Evolutionary conservation across 495 filamentous ascomycete genomes (phyloP).

Genomic region (Hypoxylon intermedium): DNA sequence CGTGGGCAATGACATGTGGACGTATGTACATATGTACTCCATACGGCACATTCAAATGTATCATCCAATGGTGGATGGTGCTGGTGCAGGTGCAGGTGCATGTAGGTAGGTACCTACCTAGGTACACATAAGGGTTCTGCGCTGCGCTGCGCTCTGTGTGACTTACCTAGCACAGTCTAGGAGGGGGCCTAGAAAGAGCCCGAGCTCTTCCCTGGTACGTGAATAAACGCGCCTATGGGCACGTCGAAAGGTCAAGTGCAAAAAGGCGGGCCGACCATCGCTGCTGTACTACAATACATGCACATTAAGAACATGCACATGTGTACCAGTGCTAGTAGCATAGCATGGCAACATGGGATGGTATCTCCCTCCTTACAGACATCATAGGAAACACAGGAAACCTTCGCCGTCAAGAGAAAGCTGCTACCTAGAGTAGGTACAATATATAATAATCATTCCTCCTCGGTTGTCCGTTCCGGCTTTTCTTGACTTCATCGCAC

Average conservation of each 20-base stretch:
- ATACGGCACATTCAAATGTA: too few species aligned
- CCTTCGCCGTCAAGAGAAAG: slow-evolving; percentile 16
- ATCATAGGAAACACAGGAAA: slow-evolving; percentile 7
- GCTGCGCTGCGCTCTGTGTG: slow-evolving; percentile 10
- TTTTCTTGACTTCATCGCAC: background rate
- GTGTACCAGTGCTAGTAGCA: too few species aligned
- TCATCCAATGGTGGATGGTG: too few species aligned
- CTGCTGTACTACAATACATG: slow-evolving; percentile 8
- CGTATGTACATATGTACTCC: too few species aligned
- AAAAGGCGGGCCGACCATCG: slow-evolving; percentile 29
- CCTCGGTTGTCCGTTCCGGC: slow-evolving; percentile 11
- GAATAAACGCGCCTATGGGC: slow-evolving; percentile 29
- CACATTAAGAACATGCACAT: background rate
- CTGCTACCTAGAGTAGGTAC: background rate
- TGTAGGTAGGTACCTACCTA: too few species aligned
- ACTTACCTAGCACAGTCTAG: slow-evolving; percentile 32
- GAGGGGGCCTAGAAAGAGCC: slow-evolving; percentile 22
- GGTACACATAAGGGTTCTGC: too few species aligned
- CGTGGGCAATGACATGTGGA: too few species aligned
- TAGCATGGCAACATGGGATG: too few species aligned
- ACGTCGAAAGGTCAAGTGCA: too few species aligned
- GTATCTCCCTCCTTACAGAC: too few species aligned
- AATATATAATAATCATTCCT: slow-evolving; percentile 8
- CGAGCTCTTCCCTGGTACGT: slow-evolving; percentile 23
- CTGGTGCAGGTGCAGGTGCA: too few species aligned